Evolutionary conservation across 2,329 filamentous ascomycete genomes (phyloP), one percentile per base, ranked within the genome.

Genomic region (Pezicula carpinea): DNA sequence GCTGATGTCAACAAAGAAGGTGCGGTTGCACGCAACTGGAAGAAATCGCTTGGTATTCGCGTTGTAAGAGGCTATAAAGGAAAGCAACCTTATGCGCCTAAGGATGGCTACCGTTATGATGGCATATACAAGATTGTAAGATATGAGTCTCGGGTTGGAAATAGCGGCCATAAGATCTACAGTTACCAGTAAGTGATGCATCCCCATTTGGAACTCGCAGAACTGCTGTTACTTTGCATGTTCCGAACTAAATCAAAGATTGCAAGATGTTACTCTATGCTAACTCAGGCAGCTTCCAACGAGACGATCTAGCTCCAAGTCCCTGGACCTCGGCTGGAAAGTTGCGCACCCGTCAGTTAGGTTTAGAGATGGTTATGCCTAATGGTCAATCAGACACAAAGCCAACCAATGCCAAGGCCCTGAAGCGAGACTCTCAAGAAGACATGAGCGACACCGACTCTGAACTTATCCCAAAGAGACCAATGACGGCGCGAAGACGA

Each of bases 41-140:
- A 29, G 11, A 36, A 44, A 7, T 44, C 43, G 18, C 31, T 36
- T 17, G 32, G 10, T 4, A 26, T 44, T 14, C 43, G 43, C 14
- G 32, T 44, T 7, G 19, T 44, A 10, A 14, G 43, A 14, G 22
- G 43, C 5, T 29, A 19, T 21, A 38, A 38, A 17, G n/a, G 36
- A 17, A 38, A 44, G 14, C 13, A 19, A 11, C 21, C 21, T 13
- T 40, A 22, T 40, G 38, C 38, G 11, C 38, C 38, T 22, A 19
- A 40, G 15, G 38, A 40, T 14, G 38, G 38, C 11, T 40, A 40
- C 14, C 21, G 38, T 11, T 40, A 40, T 4, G 38, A 40, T 40
- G 38, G 38, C 11, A 40, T 40, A 3, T 40, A 40, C 38, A 40
- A 40, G 38, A 21, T 40, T 23, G 38, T 40, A 14, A n/a, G 26